A percentile compares a stretch with the other conserved stretches of the same genome.
phyloP scores from a whole-genome alignment of 257 asterid species.

The Nicotiana paniculata region DNA sequence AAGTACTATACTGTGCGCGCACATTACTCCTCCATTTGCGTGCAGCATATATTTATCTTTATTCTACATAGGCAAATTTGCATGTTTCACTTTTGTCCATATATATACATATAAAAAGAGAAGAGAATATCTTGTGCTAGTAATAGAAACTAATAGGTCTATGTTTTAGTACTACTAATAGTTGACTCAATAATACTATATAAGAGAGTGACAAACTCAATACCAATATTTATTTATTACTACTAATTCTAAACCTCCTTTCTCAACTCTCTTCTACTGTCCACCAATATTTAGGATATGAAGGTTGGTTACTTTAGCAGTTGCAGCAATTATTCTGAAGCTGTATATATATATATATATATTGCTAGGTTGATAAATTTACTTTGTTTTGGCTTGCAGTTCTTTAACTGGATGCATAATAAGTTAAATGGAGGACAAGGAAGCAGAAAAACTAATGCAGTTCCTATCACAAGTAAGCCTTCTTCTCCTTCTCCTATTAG shows the following conservation, averaged over 20 bases:
- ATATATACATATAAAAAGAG: neutral
- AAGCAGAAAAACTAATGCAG: conserved; percentile 15
- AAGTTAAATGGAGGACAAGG: conserved; percentile 26
- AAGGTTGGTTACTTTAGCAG: conserved; percentile 28
- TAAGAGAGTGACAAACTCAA: neutral
- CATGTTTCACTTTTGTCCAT: neutral
- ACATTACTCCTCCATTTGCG: conserved; percentile 21
- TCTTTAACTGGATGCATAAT: conserved; percentile 35
- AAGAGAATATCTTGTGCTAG: neutral
- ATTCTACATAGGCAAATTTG: neutral
- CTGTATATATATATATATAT: neutral
- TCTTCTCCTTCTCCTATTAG: neutral
- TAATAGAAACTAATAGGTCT: neutral
- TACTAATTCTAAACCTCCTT: conserved; percentile 32
- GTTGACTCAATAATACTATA: neutral
- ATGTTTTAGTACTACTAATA: neutral
- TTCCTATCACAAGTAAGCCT: neutral
- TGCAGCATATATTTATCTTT: neutral
- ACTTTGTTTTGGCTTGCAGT: conserved; percentile 21
- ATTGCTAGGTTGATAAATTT: neutral
- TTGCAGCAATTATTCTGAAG: neutral
- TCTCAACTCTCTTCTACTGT: conserved; percentile 8
- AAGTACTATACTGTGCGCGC: neutral
- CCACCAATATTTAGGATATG: conserved; percentile 22
- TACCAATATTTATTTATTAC: conserved; percentile 14